Evolutionary conservation across 306 rosid species (phyloP), one percentile per base, ranked within the genome.

Genomic region (Datisca glomerata): DNA sequence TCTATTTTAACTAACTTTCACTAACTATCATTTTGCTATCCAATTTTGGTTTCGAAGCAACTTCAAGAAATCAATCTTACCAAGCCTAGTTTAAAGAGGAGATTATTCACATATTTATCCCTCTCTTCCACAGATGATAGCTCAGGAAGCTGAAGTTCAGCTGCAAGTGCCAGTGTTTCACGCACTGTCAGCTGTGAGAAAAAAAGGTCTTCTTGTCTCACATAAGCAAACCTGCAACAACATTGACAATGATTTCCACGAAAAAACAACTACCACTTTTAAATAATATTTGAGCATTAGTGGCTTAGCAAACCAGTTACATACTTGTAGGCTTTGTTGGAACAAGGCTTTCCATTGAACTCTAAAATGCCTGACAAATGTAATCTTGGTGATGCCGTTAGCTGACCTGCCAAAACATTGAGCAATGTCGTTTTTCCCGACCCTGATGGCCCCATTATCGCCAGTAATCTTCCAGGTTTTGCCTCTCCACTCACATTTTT

Each of bases 391-490:
- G 91, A 80, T 17, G 95, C 93, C 16, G 64, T 41, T 21, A 80
- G 72, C 79, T 79, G 93, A 53, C 93, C 89, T 1, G 91, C 85
- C 16, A 89, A 83, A 63, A 83, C 70, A 56, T 83, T 80, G 7
- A 89, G 86, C 81, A 89, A 50, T 11, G 93, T 80, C 47, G 97
- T 89, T 72, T 89, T 89, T 57, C 97, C 97, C 6, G 97, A 83
- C 34, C 95, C 97, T 7, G 95, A 89, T n/a, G 97, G 97, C 28
- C 97, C 97, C 95, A 89, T 77, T 35, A 89, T 74, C 29, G 97
- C 97, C 40, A 83, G 43, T 15, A 89, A 53, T 39, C 85, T 76
- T 49, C 94, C 95, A 9, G 93, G 97, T 23, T 63, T 77, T 13
- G 97, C 97, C 63, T 70, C 91, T 37, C 97, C 97, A 5, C 66